These are phyloP conservation scores for Phytopythium boreale DNA, from an alignment of 352 stramenopile species.

Conservation along the genomic window DNA sequence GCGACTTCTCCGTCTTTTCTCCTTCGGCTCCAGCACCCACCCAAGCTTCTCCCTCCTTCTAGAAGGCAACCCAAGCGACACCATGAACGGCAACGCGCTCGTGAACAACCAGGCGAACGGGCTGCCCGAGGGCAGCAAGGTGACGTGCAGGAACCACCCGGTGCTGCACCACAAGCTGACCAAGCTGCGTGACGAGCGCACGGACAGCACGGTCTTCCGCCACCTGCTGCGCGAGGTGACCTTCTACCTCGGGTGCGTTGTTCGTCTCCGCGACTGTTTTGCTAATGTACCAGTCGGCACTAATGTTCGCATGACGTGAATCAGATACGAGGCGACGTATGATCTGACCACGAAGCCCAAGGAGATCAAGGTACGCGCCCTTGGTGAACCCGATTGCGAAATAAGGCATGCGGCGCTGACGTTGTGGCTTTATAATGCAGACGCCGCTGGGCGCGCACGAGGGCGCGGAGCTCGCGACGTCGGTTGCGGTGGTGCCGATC, in stretches of 20 bases:
- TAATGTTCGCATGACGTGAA: background rate
- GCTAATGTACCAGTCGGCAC: background rate
- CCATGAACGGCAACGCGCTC: conserved; percentile 63
- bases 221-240: conserved; percentile 96
- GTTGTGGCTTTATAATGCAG: conserved; percentile 15
- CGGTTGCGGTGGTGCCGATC: conserved; percentile 96
- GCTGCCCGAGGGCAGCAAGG: conserved; percentile 61
- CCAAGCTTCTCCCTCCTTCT: background rate
- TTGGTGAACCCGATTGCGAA: background rate
- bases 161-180: conserved; percentile 96
- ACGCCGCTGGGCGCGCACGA: conserved; percentile 71
- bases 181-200: conserved; percentile 94
- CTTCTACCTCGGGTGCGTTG: conserved; percentile 95
- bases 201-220: conserved; percentile 92
- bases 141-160: conserved; percentile 87
- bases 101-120: conserved; percentile 66
- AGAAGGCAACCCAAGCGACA: background rate
- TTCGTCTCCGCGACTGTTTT: background rate
- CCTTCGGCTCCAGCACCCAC: background rate
- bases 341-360: conserved; percentile 67
- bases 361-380: conserved; percentile 54
- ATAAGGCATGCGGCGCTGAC: background rate
- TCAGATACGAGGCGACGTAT: conserved; percentile 77
- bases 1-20: conserved; percentile 8
- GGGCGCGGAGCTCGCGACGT: conserved; percentile 89